Base-by-base conservation (phyloP, 1,284 basidiomycete genomes). In the Puccinia polysora region DNA sequence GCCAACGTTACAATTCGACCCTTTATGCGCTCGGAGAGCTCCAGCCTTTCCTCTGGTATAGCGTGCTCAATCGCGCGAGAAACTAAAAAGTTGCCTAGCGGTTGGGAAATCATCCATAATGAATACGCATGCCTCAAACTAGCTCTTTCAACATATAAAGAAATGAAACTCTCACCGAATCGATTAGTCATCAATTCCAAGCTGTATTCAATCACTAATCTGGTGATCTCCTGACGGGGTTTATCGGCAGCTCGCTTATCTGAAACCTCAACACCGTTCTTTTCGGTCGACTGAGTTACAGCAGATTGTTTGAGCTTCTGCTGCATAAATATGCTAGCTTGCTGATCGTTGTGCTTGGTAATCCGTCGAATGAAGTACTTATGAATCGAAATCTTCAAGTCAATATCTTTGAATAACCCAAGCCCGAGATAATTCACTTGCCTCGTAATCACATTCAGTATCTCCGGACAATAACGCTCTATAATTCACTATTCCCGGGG, bases 271-370 rank as follows among this genome's bases (percentile, higher is more conserved):
- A 25, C 25, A 2, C 23, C 45, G 34, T 34, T 53, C 43, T 60
- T 62, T 25, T 71, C 69, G 12, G 32, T 25, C 30, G 62, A 56
- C 49, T 63, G 28, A 10, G 60, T 47, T 14, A 73, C 28, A 20
- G 70, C 70, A n/a, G 70, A 73, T 59, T 73, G 70, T 30, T 73
- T 73, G 53, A 73, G 70, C 53, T 73, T 73, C 36, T 73, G 70
- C 32, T 73, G 70, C 60, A 73, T 34, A 50, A 73, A 73, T 43
- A 73, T 73, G n/a, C 70, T 73, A 23, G 70, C 60, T 45, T 73
- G 70, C 45, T 73, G 70, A 30, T 73, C 70, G 45, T 73, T 73
- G 43, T 73, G 60, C 43, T 73, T 63, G 23, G 70, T 73, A n/a
- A 73, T 73, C 50, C 70, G 47, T 23, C 62, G 60, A 34, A 73